Evolutionary conservation across 768 basidiomycete species (phyloP), one percentile per base, ranked within the genome.

Genomic region (Suillus decipiens): DNA sequence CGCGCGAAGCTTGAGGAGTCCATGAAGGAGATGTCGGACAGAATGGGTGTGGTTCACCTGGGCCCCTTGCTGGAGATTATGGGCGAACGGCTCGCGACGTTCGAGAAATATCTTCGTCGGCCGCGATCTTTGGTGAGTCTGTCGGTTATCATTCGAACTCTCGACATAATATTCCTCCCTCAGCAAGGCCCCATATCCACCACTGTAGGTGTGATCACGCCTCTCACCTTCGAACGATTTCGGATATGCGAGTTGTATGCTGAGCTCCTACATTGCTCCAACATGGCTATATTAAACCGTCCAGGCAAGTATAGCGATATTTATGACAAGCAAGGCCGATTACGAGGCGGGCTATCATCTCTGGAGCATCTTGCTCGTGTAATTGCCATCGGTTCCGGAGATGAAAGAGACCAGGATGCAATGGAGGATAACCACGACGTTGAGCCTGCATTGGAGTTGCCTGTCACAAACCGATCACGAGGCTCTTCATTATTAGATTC

Each of bases 241-340:
- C 88, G 96, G 11, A 95, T 99, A 69, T 93, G 95, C 77, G 97
- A 99, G 75, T 82, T 99, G 14, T 95, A 96, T 69, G 97, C 96
- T 22, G 97, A 99, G 73, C 86, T 99, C 6, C 79, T 99, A 31
- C 97, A 99, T 72, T 97, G 95, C 73, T 99, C 97, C 19, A 99
- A 97, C 71, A 99, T 99, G 96, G 89, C 92, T 6, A 84, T 99
- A 28, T 81, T 99, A 33, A 99, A 99, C 73, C 92, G 97, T 11
- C 77, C 85, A 1, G 72, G 84, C 0, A 87, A 89, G 54, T 87
- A 83, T 61, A 84, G 86, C 53, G 81, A 85, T 28, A 78, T 88
- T n/a, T 95, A 94, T 74, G 93, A 93, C 70, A 78, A 81, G 1
- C 86, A 93, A 59, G 96, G 96, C 22, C 86, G 92, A 33, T 77